Evolutionary conservation across 371 early-diverging fungal species (phyloP).

Genomic region (Haplosporangium sp.): DNA sequence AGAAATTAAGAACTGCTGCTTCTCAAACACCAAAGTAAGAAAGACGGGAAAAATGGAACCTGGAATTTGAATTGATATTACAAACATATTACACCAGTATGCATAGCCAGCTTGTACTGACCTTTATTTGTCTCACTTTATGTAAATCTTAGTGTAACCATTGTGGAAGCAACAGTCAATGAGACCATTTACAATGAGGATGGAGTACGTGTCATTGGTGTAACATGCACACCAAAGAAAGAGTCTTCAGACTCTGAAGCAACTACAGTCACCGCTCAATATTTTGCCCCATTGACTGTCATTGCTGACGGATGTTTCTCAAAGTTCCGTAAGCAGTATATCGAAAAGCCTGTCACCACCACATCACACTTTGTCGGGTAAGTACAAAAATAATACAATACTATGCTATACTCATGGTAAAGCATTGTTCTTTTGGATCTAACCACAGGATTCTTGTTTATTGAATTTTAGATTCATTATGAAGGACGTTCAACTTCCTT

Average conservation of each 20-base stretch:
- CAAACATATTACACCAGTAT: no score
- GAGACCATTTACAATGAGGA: slow-evolving; percentile 63
- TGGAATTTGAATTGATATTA: not conserved
- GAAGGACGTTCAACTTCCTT: slow-evolving; percentile 80
- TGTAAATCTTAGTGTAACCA: slow-evolving; percentile 66
- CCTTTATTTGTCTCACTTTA: no score
- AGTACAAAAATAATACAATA: slow-evolving; percentile 1
- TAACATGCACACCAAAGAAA: slow-evolving; percentile 54
- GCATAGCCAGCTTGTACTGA: no score
- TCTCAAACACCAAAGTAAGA: slow-evolving; percentile 66
- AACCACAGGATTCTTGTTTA: not conserved
- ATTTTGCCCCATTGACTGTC: slow-evolving; percentile 80
- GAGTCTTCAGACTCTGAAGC: slow-evolving; percentile 12
- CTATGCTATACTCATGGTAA: not conserved
- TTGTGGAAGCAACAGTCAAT: slow-evolving; percentile 80
- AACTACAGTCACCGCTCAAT: slow-evolving; percentile 21
- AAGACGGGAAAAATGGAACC: not conserved
- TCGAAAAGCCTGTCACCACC: slow-evolving; percentile 63
- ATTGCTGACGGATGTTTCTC: slow-evolving; percentile 95
- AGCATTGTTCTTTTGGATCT: not conserved
- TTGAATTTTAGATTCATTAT: slow-evolving; percentile 62
- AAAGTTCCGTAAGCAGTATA: slow-evolving; percentile 88
- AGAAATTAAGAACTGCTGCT: slow-evolving; percentile 83
- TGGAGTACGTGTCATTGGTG: slow-evolving; percentile 66
- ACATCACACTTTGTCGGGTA: slow-evolving; percentile 89